A percentile compares a stretch with the other conserved stretches of the same genome.
These are phyloP conservation scores for Scopulariopsis brevicaulis DNA, from an alignment of 2,329 filamentous ascomycete species.

Conservation along the genomic window DNA sequence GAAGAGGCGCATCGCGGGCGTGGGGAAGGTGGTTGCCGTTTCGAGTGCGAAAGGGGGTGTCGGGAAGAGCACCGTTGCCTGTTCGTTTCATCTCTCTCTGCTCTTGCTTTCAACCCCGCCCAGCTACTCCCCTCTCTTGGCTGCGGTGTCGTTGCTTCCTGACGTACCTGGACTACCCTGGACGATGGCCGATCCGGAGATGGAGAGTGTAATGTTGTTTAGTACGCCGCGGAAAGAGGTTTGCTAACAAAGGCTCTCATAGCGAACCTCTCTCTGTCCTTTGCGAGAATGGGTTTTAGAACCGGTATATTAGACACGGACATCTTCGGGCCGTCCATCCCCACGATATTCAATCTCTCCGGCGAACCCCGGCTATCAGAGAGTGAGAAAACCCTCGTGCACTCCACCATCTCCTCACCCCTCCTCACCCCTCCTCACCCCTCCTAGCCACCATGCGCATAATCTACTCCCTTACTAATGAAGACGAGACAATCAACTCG, in stretches of 20 bases:
- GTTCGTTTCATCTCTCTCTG: conserved; percentile 27
- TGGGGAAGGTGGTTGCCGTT: conserved; percentile 89
- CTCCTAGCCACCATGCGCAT: too few relatives aligned
- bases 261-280: conserved; percentile 77
- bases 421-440: not conserved
- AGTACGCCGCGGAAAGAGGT: conserved; percentile 11
- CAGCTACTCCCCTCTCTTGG: not conserved
- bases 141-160: not conserved
- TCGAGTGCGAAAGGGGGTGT: conserved; percentile 98
- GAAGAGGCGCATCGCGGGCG: conserved; percentile 68
- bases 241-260: conserved; percentile 15
- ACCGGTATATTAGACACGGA: conserved; percentile 89
- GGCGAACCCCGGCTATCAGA: conserved; percentile 66
- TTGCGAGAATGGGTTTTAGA: conserved; percentile 70
- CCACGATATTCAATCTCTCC: conserved; percentile 73
- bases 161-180: not conserved
- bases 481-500: conserved; percentile 57
- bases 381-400: conserved; percentile 37
- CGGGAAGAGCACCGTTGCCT: conserved; percentile 87
- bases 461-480: not conserved
- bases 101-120: not conserved
- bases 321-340: conserved; percentile 92
- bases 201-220: not conserved
- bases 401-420: not conserved
- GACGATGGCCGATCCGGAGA: not conserved